Conservation (phyloP, 1,284 basidiomycete genomes). For the Schizophyllum commune region DNA sequence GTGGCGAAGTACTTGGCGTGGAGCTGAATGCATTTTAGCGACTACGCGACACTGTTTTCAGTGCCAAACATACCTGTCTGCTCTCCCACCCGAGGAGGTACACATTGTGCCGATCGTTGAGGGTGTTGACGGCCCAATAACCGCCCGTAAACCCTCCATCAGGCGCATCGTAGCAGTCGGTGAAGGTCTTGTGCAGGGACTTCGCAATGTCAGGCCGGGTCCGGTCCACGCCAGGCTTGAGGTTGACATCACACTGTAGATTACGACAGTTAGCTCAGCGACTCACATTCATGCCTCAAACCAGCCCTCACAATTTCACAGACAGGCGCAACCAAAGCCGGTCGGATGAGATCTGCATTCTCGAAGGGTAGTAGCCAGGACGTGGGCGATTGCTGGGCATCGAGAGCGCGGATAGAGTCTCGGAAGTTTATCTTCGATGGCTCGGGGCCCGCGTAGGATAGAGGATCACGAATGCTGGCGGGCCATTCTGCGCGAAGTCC, state of each 20-base stretch:
- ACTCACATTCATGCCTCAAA: not conserved
- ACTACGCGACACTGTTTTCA: not conserved
- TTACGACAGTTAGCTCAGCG: too few relatives aligned
- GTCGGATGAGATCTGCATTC: not conserved
- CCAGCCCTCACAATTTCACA: not conserved
- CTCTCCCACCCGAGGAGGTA: slow-evolving; percentile 16
- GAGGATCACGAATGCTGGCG: not conserved
- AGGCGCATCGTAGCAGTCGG: slow-evolving; percentile 15
- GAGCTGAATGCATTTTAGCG: slow-evolving; percentile 4
- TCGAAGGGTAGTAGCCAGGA: not conserved
- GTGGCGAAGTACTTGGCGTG: slow-evolving; percentile 11
- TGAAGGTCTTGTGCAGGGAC: slow-evolving; percentile 18
- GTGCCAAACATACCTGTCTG: slow-evolving; percentile 9
- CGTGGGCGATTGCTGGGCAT: not conserved
- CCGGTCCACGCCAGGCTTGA: not conserved
- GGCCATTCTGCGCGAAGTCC: not conserved
- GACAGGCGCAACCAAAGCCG: not conserved
- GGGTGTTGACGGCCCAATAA: slow-evolving; percentile 12
- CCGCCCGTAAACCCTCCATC: slow-evolving; percentile 15
- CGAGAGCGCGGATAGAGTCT: not conserved
- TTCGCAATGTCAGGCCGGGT: not conserved
- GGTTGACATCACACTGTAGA: not conserved
- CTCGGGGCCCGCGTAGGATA: not conserved
- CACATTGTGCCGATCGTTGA: slow-evolving; percentile 12
- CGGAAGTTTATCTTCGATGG: not conserved